Evolutionary conservation across 1,139 yeast genomes (phyloP), one percentile per base, ranked within the genome.

Genomic region (Nematodospora anomalae): DNA sequence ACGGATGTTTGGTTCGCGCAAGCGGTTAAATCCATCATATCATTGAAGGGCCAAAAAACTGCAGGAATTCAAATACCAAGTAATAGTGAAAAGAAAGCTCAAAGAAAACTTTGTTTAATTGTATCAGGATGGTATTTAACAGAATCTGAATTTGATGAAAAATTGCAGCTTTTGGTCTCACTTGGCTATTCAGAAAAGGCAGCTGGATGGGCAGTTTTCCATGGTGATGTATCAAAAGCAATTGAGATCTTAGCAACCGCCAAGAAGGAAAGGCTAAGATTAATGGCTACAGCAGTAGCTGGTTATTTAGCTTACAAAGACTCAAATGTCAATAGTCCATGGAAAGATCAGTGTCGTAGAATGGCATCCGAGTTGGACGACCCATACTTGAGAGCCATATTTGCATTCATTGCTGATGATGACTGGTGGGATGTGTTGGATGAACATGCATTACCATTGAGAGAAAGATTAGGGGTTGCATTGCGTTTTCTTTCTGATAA

Each of bases 191-290:
- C 76, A 42, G 96, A 88, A 45, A 83, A 92, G 54, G 97, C 98
- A 1, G 98, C 97, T 0, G 97, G 95, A 0, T 88, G 96, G 96
- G 97, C 97, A 0, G 92, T 89, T 1, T 92, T 92, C 58, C 94
- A 88, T 55, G 96, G 96, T 2, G 86, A 89, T 57, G 85, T 92
- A 2, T 75, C 78, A 4, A 74, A 81, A 39, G 96, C 97, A 0
- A 85, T 90, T 7, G 79, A 78, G 23, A 82, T 88, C 9, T 64
- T 92, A 38, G 70, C 79, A 1, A 62, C 70, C 4, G 76, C 88
- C 3, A 74, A 76, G 34, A 76, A 74, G 38, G 85, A 81, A 49
- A 65, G 83, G 35, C 69, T 87, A 32, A 62, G 85, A 34, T 70
- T 92, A 33, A 89, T 92, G 74, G 88, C 96, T 0, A 84, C 97